Evolutionary conservation across 176 grass and related monocot species (phyloP).

Genomic region (Raddia distichophylla): DNA sequence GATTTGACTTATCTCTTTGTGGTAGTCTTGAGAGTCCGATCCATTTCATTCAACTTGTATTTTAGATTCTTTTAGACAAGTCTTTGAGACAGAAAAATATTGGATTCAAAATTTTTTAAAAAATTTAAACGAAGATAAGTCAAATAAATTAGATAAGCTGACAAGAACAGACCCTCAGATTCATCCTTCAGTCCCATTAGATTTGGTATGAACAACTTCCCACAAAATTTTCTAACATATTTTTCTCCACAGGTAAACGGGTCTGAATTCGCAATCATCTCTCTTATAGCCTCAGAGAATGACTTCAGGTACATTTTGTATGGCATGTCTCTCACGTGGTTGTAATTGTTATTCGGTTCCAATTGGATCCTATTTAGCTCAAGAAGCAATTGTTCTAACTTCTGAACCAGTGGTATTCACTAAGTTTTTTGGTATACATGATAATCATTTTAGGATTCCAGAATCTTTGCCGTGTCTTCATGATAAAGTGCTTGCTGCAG

Average conservation of each 20-base stretch:
- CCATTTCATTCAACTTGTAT: too few species aligned
- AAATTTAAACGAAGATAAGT: too few species aligned
- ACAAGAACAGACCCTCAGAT: not conserved
- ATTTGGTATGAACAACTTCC: conserved; percentile 14
- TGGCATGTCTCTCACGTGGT: not conserved
- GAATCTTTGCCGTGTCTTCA: conserved; percentile 89
- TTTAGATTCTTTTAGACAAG: too few species aligned
- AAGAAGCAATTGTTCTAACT: not conserved
- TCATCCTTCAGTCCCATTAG: not conserved
- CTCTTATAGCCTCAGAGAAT: conserved; percentile 69
- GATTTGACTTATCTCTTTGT: too few species aligned
- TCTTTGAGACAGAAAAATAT: too few species aligned
- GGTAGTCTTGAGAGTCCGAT: too few species aligned
- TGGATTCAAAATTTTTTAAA: too few species aligned
- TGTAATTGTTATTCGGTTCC: not conserved
- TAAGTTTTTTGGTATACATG: not conserved
- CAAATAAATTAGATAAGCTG: too few species aligned
- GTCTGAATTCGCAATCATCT: conserved; percentile 81
- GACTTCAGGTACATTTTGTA: conserved; percentile 72
- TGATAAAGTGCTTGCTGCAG: conserved; percentile 91
- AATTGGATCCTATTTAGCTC: conserved; percentile 22
- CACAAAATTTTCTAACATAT: conserved; percentile 28
- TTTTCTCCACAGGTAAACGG: conserved; percentile 65
- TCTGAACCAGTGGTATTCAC: conserved; percentile 2
- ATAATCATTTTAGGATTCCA: conserved; percentile 69